phyloP scores from a whole-genome alignment of 805 yeast species.

The Isabelozyma gotoi region DNA sequence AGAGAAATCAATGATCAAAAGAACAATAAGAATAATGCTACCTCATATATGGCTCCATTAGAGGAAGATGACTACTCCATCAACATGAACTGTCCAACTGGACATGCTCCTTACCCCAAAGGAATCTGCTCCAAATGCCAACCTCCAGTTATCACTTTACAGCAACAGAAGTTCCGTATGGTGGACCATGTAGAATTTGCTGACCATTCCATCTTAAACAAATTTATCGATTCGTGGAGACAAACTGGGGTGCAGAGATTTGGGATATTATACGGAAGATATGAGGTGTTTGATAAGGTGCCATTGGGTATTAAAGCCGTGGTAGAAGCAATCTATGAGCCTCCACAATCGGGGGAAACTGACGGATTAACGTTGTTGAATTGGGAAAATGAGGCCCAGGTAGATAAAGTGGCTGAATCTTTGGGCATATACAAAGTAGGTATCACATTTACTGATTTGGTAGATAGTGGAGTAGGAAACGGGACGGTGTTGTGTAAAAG shows the following conservation, averaged over 20 bases:
- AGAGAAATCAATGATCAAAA: conserved; percentile 67
- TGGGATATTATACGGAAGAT: conserved; percentile 82
- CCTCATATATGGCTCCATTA: conserved; percentile 72
- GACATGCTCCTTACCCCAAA: conserved; percentile 91
- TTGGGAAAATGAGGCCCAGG: conserved; percentile 55
- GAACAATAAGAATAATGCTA: conserved; percentile 60
- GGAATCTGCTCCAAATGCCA: conserved; percentile 97
- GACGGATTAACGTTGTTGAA: conserved; percentile 72
- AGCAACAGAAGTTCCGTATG: conserved; percentile 88
- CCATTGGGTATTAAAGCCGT: conserved; percentile 94
- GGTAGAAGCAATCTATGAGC: conserved; percentile 92
- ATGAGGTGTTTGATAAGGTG: conserved; percentile 72
- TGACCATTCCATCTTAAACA: conserved; percentile 67
- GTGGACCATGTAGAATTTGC: conserved; percentile 96
- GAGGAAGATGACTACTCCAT: conserved; percentile 70
- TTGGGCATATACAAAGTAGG: conserved; percentile 78
- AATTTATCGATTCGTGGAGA: conserved; percentile 92
- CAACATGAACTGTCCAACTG: conserved; percentile 62
- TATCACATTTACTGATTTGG: conserved; percentile 81
- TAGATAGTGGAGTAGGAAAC: conserved; percentile 82
- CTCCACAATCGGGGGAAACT: conserved; percentile 80
- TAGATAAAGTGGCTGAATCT: conserved; percentile 52
- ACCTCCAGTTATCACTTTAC: conserved; percentile 91
- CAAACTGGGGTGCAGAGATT: conserved; percentile 81
- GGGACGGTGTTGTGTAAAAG: conserved; percentile 92